These are phyloP conservation scores for Pachyrhizus erosus DNA, from an alignment of 306 rosid species.

Conservation along the genomic window DNA sequence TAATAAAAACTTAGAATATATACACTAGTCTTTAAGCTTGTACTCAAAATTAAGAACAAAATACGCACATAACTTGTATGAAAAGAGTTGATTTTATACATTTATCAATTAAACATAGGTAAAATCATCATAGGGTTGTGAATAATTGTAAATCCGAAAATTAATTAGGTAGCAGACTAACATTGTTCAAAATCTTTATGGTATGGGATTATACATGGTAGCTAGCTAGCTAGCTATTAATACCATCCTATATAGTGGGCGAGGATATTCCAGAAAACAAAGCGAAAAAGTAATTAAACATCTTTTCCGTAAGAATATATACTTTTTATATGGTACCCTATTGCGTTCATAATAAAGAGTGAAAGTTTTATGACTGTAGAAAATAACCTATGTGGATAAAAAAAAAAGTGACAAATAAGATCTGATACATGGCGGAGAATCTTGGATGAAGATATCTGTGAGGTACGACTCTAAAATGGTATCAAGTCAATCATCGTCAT, in stretches of 20 bases:
- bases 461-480: conserved; percentile 35
- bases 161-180: neutral
- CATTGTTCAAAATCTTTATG: neutral
- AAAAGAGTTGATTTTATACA: neutral
- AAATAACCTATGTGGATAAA: conserved; percentile 9
- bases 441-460: conserved; percentile 36
- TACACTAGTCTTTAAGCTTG: neutral
- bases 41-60: neutral
- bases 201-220: neutral
- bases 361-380: conserved; percentile 20
- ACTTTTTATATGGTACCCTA: neutral
- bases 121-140: neutral
- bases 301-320: conserved; percentile 29
- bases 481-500: conserved; percentile 45
- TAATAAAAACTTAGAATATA: conserved; percentile 5
- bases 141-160: neutral
- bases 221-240: neutral
- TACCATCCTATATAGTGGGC: neutral
- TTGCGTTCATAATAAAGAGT: conserved; percentile 20
- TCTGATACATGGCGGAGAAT: conserved; percentile 42
- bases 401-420: conserved; percentile 45
- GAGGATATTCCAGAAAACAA: conserved; percentile 31
- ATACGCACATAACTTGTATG: neutral
- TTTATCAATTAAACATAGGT: neutral
- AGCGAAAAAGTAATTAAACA: conserved; percentile 30